Conservation (phyloP, 306 rosid species). For the Medicago lupulina region DNA sequence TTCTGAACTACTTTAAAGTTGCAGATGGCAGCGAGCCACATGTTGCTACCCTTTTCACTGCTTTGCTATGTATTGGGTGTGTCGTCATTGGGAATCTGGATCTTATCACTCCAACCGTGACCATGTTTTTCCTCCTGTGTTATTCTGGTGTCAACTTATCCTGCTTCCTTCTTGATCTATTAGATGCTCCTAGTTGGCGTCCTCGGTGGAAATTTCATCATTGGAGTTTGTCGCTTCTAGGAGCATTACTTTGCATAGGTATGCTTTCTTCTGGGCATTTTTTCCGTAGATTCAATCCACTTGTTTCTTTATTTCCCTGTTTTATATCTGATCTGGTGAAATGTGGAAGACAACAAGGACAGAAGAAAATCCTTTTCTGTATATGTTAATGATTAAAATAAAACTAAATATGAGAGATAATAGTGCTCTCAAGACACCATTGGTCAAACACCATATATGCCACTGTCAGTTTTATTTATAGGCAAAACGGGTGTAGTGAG, state of each 20-base stretch:
- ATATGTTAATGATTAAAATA: constrained; percentile 20
- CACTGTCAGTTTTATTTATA: neutral
- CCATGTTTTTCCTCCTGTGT: constrained; percentile 98
- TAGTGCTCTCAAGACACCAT: constrained; percentile 28
- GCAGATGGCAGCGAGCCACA: constrained; percentile 89
- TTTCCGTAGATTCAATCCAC: neutral
- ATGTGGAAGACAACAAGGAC: constrained; percentile 17
- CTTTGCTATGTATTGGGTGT: constrained; percentile 87
- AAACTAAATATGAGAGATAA: constrained; percentile 15
- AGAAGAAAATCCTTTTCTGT: constrained; percentile 1
- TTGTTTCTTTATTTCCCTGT: constrained; percentile 22
- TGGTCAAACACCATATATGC: constrained; percentile 5
- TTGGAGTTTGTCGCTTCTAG: constrained; percentile 96
- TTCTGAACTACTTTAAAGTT: constrained; percentile 90
- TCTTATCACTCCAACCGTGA: constrained; percentile 97
- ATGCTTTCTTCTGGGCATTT: constrained; percentile 39
- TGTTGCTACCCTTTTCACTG: constrained; percentile 89
- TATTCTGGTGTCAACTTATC: constrained; percentile 97
- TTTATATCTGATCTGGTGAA: constrained; percentile 20
- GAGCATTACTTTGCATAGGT: constrained; percentile 94
- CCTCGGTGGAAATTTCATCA: constrained; percentile 99
- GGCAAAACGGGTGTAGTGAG: constrained; percentile 11
- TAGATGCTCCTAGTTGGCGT: constrained; percentile 99
- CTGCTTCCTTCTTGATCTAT: constrained; percentile 99
- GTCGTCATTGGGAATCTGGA: constrained; percentile 98